Conservation (phyloP, 1,139 yeast genomes). For the Starmera stellimalicola region DNA sequence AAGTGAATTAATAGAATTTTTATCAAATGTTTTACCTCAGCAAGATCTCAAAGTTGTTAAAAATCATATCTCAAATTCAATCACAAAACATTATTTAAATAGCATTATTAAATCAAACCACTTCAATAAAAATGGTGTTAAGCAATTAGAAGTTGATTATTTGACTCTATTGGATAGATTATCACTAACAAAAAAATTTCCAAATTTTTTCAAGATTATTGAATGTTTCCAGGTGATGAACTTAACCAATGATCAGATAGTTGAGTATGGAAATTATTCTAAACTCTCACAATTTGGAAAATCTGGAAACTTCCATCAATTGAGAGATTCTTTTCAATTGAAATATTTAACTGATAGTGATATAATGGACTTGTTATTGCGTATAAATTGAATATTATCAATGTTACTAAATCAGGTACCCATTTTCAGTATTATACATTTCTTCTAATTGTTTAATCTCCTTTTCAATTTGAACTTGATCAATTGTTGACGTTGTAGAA, state of each 20-base stretch:
- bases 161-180: slow-evolving; percentile 34
- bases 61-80: slow-evolving; percentile 32
- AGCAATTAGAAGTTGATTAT: slow-evolving; percentile 48
- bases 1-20: slow-evolving; percentile 16
- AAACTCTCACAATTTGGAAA: slow-evolving; percentile 20
- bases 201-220: slow-evolving; percentile 29
- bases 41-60: slow-evolving; percentile 26
- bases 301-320: slow-evolving; percentile 19
- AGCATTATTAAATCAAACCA: slow-evolving; percentile 55
- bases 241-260: slow-evolving; percentile 30
- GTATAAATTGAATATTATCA: slow-evolving; percentile 13
- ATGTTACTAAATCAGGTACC: background rate
- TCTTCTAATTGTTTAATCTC: background rate
- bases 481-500: background rate
- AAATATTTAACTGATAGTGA: slow-evolving; percentile 22
- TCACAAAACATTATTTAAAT: slow-evolving; percentile 45
- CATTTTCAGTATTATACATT: background rate
- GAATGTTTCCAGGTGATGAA: slow-evolving; percentile 30
- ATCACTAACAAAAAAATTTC: slow-evolving; percentile 22
- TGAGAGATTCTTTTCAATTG: slow-evolving; percentile 18
- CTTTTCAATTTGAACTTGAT: background rate
- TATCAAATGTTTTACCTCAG: slow-evolving; percentile 28
- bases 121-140: slow-evolving; percentile 47
- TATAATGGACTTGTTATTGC: slow-evolving; percentile 26
- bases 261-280: slow-evolving; percentile 24